Percentiles rank a stretch among this genome's conserved stretches.
Conservation (phyloP, 2,329 filamentous ascomycete species). For the Fonsecaea multimorphosa region DNA sequence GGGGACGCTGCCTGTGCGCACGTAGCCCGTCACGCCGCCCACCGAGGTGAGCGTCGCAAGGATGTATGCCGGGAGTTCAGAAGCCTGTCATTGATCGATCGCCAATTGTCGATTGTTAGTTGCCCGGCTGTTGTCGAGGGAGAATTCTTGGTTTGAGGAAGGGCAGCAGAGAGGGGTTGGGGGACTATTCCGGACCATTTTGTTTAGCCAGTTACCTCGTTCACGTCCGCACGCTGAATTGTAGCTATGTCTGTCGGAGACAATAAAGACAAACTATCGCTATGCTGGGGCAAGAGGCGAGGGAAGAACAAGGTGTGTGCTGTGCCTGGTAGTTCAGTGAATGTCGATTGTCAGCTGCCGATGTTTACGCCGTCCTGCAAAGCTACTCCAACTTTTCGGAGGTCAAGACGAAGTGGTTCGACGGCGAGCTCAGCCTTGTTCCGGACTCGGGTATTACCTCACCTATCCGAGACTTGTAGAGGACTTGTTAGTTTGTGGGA, state of each 20-base stretch:
- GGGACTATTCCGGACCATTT: too few species aligned
- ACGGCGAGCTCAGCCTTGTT: background rate
- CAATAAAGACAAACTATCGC: background rate
- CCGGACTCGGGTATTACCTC: background rate
- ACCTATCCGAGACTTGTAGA: too few species aligned
- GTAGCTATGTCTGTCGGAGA: too few species aligned
- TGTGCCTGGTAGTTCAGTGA: background rate
- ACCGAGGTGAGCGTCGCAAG: conserved; percentile 82
- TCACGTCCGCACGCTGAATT: too few species aligned
- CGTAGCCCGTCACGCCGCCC: conserved; percentile 86
- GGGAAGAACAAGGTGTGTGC: too few species aligned
- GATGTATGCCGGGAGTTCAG: conserved; percentile 81
- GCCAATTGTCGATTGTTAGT: background rate
- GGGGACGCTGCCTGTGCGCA: conserved; percentile 82
- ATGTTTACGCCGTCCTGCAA: conserved; percentile 5
- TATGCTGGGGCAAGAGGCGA: too few species aligned
- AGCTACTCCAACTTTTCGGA: conserved; percentile 12
- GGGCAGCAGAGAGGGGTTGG: too few species aligned
- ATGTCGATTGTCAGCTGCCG: background rate
- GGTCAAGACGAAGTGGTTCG: background rate
- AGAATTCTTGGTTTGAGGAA: too few species aligned
- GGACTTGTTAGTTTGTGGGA: too few species aligned
- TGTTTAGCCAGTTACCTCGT: too few species aligned
- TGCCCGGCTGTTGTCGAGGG: too few species aligned
- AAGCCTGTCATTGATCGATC: conserved; percentile 61